Percentiles rank a stretch among this genome's conserved stretches.
Evolutionary conservation across 345 rosid genomes (phyloP).

Genomic region (Populus deltoides): DNA sequence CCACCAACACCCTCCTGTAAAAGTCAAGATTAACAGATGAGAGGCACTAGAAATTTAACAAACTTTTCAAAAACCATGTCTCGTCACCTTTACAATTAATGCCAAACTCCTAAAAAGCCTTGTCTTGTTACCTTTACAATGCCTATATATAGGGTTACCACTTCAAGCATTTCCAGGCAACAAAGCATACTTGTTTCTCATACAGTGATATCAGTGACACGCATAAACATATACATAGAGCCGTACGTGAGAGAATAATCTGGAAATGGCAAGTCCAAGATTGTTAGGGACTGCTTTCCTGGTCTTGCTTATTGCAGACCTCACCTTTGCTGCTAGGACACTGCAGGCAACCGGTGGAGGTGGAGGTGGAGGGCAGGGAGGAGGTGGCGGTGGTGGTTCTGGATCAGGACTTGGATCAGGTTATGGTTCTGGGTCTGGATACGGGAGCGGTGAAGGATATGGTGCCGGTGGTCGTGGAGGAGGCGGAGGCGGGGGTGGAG

Average conservation of each 20-base stretch:
- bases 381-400: conserved; percentile 36
- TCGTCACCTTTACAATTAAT: too few relatives aligned
- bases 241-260: background rate
- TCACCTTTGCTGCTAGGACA: conserved; percentile 45
- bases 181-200: background rate
- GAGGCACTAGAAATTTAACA: conserved; percentile 7
- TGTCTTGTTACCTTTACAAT: background rate
- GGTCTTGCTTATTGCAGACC: conserved; percentile 41
- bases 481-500: background rate
- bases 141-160: conserved; percentile 12
- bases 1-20: background rate
- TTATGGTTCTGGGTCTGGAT: conserved; percentile 34
- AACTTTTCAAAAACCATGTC: too few relatives aligned
- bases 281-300: conserved; percentile 39
- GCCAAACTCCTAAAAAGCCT: too few relatives aligned
- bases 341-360: conserved; percentile 13
- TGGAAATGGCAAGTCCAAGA: conserved; percentile 28
- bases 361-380: conserved; percentile 43
- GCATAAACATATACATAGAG: background rate
- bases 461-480: too few relatives aligned
- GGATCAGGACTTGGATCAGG: conserved; percentile 22
- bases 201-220: background rate
- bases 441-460: too few relatives aligned
- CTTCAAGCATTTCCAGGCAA: background rate
- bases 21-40: background rate